phyloP scores from a whole-genome alignment of 768 basidiomycete species.

The Lentinula guzmanii region DNA sequence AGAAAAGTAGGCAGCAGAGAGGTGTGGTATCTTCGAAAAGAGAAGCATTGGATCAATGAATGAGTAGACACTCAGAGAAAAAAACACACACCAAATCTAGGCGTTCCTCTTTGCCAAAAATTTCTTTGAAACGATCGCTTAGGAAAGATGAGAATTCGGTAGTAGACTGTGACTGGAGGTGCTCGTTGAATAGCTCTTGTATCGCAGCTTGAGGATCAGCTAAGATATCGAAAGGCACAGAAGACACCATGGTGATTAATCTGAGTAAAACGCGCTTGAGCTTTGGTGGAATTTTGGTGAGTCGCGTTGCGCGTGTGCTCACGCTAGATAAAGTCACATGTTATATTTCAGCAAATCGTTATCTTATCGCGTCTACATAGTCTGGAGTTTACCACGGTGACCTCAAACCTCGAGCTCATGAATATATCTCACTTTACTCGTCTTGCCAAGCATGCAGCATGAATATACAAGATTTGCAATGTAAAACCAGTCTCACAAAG shows the following conservation, averaged over 20 bases:
- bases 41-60: not conserved
- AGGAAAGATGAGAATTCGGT: not conserved
- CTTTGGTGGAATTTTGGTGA: not conserved
- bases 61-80: not conserved
- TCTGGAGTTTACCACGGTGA: no score
- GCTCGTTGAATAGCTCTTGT: not conserved
- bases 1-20: slow-evolving; percentile 27
- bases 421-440: no score
- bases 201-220: not conserved
- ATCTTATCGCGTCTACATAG: not conserved
- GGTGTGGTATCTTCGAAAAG: slow-evolving; percentile 46
- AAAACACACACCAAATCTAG: slow-evolving; percentile 23
- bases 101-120: slow-evolving; percentile 12
- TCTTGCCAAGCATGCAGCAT: no score
- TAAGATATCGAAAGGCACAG: slow-evolving; percentile 5
- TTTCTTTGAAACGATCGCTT: not conserved
- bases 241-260: not conserved
- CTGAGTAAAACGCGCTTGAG: not conserved
- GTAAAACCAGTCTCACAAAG: not conserved
- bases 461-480: no score
- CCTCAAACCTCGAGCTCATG: no score
- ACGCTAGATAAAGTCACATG: not conserved
- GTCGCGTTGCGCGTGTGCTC: not conserved
- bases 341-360: no score
- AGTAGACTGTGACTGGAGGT: slow-evolving; percentile 1